Base-by-base conservation (phyloP, 768 basidiomycete species). In the Amanita phalloides region DNA sequence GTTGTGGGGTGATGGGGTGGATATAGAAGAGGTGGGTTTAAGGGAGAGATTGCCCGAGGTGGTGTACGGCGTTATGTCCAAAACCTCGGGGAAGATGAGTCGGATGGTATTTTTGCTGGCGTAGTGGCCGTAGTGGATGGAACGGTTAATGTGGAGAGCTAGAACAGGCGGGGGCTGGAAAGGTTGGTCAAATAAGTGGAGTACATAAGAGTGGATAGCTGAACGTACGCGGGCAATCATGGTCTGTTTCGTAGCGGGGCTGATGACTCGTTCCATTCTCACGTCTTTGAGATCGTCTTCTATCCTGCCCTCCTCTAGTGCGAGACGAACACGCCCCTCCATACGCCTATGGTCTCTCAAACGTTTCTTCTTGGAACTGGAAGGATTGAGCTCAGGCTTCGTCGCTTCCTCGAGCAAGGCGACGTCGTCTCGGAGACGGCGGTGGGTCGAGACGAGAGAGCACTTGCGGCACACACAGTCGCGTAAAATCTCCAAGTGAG, bases 401-500 rank as follows among this genome's bases (percentile, higher is more conserved):
- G 68, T 65, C 35, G 71, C 66, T 52, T 72, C 68, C 37, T 77
- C 73, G 9, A 92, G 68, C 20, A 73, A 67, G 33, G 80, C 75
- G 4, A 80, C 70, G 50, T 94, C 91, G 7, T 76, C 66, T 37
- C 70, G 64, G 50, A 94, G 72, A 44, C 82, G 73, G 45, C 69
- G 69, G 57, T 80, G 78, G 0, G 96, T 98, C 14, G 85, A 82
- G 4, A 82, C 69, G 54, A 98, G 71, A 1, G 92, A 90, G 62
- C 96, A 99, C 55, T 85, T 84, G 20, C 93, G 82, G 66, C 96
- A 99, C 25, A 91, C 81, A 59, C 92, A 95, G 61, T 94, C 93
- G n/a, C 78, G 79, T 43, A 99, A 74, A 33, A 88, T 67, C 63
- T 99, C 96, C 28, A 95, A 74, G 9, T 84, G 77, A 26, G 92